Base-by-base conservation (phyloP, 140 eudicot genomes). In the Stevia rebaudiana region DNA sequence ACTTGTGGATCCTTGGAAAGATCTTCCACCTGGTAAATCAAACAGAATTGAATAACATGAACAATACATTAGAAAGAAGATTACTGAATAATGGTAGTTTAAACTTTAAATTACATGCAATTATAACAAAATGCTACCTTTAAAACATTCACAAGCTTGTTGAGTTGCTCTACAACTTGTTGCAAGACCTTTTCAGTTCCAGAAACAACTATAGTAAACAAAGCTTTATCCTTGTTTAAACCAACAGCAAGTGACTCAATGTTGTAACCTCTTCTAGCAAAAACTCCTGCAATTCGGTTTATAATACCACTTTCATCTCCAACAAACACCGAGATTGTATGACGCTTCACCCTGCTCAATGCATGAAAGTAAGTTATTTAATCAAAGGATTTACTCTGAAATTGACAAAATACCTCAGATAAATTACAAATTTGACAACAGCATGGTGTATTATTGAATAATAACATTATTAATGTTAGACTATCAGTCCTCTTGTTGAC, bases 271-370 rank as follows among this genome's bases (percentile, higher is more conserved):
- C 97, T 78, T 67, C 95, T 79, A 71, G 97, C 95, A 64, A 90
- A 84, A 18, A 84, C 95, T 12, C 97, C 97, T 9, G 95, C 84
- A 56, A 90, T 90, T 65, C 95, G 72, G 60, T 90, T 84, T 36
- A 90, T 90, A 31, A 90, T 90, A 53, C 97, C 97, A 78, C 95
- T 84, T 82, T 90, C 97, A 63, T 90, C 97, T 74, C 97, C 94
- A 67, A 90, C 97, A 63, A 82, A 86, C 67, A 90, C 95, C 5
- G 94, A 87, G 44, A 90, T 84, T 9, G 97, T 87, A 74, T 90
- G 95, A 4, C 80, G 85, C 70, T 75, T 82, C 68, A 79, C 84
- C 83, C 95, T 90, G 78, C 11, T 51, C 1, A 57, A 76, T 37
- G 30, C 59, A 41, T 53, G 33, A 54, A 30, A 53, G 18, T 22